These are phyloP conservation scores for Suillus discolor DNA, from an alignment of 768 basidiomycete species.

Conservation along the genomic window DNA sequence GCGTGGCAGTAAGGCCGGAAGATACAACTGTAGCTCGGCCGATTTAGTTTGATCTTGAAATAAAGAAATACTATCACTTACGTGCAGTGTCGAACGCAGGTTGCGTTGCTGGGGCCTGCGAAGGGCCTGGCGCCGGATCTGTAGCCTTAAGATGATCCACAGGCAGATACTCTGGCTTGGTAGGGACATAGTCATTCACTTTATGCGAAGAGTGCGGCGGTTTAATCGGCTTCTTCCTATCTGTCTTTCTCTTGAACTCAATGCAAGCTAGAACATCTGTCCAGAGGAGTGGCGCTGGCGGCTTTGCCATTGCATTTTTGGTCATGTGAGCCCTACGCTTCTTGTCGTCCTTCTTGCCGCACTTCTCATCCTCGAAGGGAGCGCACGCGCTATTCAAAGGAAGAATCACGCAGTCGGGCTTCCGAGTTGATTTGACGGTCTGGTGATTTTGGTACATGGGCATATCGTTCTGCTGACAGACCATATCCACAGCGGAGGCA, in stretches of 20 bases:
- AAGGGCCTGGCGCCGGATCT: not conserved
- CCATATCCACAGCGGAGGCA: not conserved
- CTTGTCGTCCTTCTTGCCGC: too few relatives aligned
- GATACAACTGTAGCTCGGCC: not conserved
- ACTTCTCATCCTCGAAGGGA: not conserved
- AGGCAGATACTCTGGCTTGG: too few relatives aligned
- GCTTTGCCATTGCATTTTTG: not conserved
- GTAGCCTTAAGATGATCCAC: too few relatives aligned
- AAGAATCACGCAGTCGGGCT: slow-evolving; percentile 6
- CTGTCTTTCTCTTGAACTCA: too few relatives aligned
- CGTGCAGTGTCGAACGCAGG: not conserved
- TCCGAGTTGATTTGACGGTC: not conserved
- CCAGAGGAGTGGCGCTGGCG: not conserved
- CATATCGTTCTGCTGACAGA: not conserved
- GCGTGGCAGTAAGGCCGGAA: not conserved
- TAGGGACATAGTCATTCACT: too few relatives aligned
- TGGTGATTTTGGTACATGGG: not conserved
- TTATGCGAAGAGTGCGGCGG: too few relatives aligned
- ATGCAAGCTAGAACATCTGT: not conserved
- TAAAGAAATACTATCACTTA: not conserved
- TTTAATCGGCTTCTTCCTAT: too few relatives aligned
- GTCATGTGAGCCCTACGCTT: not conserved
- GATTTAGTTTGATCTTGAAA: not conserved
- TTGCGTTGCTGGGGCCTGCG: not conserved
- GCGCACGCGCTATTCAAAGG: not conserved